Conservation (phyloP, 148 eudicot genomes). For the Fagopyrum esculentum region DNA sequence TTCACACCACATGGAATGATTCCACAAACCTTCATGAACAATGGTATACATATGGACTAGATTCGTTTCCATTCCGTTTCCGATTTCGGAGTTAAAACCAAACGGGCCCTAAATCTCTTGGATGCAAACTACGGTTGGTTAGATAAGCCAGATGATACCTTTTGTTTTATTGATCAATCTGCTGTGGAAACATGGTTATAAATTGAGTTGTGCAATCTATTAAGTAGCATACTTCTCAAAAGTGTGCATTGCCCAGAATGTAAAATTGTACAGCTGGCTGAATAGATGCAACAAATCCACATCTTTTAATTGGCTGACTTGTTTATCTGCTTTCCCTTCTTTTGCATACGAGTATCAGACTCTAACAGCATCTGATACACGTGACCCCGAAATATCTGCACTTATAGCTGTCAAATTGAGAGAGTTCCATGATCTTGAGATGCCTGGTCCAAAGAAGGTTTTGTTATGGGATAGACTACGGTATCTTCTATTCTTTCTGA, state of each 20-base stretch:
- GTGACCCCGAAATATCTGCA: conserved; percentile 70
- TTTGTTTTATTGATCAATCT: background rate
- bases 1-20: no score
- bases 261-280: background rate
- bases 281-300: background rate
- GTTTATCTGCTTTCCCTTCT: background rate
- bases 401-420: conserved; percentile 77
- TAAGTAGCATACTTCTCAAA: background rate
- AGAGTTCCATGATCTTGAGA: conserved; percentile 75
- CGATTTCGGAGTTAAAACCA: no score
- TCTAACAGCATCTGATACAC: conserved; percentile 68
- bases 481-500: conserved; percentile 22
- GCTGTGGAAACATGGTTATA: background rate
- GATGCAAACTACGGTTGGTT: no score
- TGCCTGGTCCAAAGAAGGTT: conserved; percentile 72
- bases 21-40: no score
- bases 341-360: conserved; percentile 44
- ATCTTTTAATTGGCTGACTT: background rate
- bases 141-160: no score
- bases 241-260: background rate
- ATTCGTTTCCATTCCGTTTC: no score
- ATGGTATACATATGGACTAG: no score
- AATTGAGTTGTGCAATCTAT: background rate
- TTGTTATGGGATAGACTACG: conserved; percentile 70
- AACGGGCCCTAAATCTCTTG: no score